Evolutionary conservation across 2,329 filamentous ascomycete genomes (phyloP), one percentile per base, ranked within the genome.

Genomic region (Fusarium drepaniforme): DNA sequence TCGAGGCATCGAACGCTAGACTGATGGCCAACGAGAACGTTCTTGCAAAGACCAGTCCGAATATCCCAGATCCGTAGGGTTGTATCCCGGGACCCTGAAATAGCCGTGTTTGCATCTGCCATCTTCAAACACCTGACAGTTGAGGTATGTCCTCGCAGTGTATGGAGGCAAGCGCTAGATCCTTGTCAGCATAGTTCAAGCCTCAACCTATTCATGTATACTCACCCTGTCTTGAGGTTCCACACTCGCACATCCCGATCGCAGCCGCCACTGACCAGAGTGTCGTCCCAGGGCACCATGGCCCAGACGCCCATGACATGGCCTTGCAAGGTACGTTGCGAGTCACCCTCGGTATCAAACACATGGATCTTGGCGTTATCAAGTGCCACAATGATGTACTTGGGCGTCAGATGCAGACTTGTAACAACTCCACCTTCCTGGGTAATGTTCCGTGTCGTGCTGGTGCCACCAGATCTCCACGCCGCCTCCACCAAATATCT

Each of bases 281-380:
- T 93, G 82, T 99, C 96, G 70, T 94, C 96, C 94, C 96, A 98
- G 8, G 97, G 97, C 28, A 99, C 95, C 96, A 99, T 98, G 59
- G 97, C 97, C 97, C 97, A 99, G 23, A 99, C 97, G 46, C 97
- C 97, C 97, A 99, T 99, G 53, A 98, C 94, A 85, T 99, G 97
- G 13, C 97, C 97, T 80, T 97, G 93, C 33, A 99, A 86, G 3
- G 95, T 98, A 82, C 95, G 94, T 78, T 97, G 92, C 74, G 95
- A 92, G 77, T 95, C 92, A 38, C 97, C 97, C 76, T 97, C 91
- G 1, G 95, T 96, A 82, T 98, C 94, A 81, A 98, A 99, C 30
- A 99, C 96, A 83, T 99, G 97, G 56, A 99, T 99, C 86, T 97
- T 97, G 42, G 97, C 96, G 83, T 98, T 99, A 86, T 99, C 97